phyloP scores from a whole-genome alignment of 176 grass and related monocot genomes.

The Aegilops tauschii region DNA sequence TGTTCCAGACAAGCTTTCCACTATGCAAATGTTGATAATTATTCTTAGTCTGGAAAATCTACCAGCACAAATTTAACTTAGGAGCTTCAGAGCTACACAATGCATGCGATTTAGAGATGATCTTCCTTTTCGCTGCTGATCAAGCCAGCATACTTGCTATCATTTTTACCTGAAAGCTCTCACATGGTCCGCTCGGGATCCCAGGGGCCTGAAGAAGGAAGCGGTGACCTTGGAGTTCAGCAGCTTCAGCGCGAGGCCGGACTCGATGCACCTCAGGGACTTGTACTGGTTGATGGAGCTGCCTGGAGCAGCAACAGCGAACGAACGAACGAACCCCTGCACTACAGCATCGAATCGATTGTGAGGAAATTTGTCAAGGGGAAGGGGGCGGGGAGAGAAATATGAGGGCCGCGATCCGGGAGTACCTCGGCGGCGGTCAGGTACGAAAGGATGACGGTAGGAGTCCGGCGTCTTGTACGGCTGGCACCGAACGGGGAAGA shows the following conservation, averaged over 20 bases:
- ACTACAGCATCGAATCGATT: too few species aligned
- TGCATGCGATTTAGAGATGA: neutral
- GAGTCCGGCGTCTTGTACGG: too few species aligned
- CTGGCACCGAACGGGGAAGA: too few species aligned
- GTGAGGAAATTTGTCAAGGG: too few species aligned
- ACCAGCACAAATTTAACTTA: neutral
- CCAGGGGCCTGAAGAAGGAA: constrained; percentile 51
- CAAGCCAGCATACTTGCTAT: neutral
- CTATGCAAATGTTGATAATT: neutral
- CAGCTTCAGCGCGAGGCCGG: constrained; percentile 41
- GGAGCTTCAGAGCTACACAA: neutral
- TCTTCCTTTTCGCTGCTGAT: neutral
- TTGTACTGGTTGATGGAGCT: constrained; percentile 91
- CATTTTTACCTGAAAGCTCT: constrained; percentile 5
- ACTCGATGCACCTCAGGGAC: constrained; percentile 65
- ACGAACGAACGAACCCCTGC: too few species aligned
- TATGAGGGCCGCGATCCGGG: too few species aligned
- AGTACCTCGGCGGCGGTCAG: too few species aligned
- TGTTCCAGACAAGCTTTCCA: neutral
- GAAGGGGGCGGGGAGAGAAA: too few species aligned
- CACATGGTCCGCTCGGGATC: constrained; percentile 47
- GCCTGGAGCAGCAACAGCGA: neutral
- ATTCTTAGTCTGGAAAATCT: neutral
- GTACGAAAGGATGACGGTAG: too few species aligned
- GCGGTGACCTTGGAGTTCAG: constrained; percentile 56